A percentile compares a stretch with the other conserved stretches of the same genome.
phyloP scores from a whole-genome alignment of 352 stramenopile genomes.

The Phytophthora sp. region DNA sequence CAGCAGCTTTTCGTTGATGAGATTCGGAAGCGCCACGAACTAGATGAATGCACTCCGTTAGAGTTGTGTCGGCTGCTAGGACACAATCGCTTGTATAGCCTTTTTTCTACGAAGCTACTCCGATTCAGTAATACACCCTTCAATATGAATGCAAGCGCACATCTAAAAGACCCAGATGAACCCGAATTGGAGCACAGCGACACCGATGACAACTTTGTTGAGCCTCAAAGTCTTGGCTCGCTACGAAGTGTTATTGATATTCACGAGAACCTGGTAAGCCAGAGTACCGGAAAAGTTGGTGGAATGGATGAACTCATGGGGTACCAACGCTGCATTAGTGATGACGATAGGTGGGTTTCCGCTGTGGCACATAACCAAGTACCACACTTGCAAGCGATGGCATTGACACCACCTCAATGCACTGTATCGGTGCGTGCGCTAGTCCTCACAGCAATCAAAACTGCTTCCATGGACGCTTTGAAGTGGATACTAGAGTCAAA shows the following conservation, averaged over 20 bases:
- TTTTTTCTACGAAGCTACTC: neutral
- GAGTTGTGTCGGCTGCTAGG: conserved; percentile 36
- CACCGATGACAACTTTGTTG: neutral
- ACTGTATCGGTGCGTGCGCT: conserved; percentile 4
- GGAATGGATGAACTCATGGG: neutral
- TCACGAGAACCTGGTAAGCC: conserved; percentile 7
- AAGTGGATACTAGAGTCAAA: conserved; percentile 45
- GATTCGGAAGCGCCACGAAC: neutral
- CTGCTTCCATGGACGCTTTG: conserved; percentile 41
- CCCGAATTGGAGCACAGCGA: neutral
- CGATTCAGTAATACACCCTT: neutral
- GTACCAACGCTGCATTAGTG: neutral
- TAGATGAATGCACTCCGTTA: conserved; percentile 30
- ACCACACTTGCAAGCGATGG: conserved; percentile 39
- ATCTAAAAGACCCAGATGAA: neutral
- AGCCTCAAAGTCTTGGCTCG: no score
- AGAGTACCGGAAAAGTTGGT: neutral
- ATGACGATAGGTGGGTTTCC: conserved; percentile 11
- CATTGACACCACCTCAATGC: neutral
- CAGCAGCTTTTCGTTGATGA: conserved; percentile 3
- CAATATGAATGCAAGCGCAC: neutral
- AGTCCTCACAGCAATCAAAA: conserved; percentile 32
- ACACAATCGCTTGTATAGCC: conserved; percentile 21
- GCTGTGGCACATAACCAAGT: conserved; percentile 39
- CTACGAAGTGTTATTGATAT: conserved; percentile 25